Percentiles rank a stretch among this genome's conserved stretches.
Conservation (phyloP, 345 rosid genomes). For the Kandelia obovata region DNA sequence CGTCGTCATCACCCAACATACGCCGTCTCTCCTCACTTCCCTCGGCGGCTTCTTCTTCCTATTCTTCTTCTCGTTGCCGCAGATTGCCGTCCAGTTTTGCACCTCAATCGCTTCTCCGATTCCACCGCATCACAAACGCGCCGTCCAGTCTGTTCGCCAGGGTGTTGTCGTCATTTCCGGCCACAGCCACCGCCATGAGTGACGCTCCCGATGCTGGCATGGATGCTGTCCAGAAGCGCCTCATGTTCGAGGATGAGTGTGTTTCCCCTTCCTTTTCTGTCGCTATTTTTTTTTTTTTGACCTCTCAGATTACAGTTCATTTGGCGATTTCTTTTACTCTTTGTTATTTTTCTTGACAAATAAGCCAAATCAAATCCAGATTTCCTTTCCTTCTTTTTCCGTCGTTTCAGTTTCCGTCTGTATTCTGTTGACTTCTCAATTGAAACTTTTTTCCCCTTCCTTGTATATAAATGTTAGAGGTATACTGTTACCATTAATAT, state of each 20-base stretch:
- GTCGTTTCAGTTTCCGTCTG: no score
- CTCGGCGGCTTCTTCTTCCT: conserved; percentile 8
- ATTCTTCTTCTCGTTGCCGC: not conserved
- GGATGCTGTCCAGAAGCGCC: conserved; percentile 98
- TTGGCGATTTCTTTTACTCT: not conserved
- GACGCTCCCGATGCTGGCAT: conserved; percentile 62
- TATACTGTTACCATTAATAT: no score
- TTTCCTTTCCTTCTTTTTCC: no score
- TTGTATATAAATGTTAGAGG: no score
- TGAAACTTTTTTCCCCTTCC: no score
- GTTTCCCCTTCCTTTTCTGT: conserved; percentile 13
- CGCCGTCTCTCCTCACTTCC: conserved; percentile 11
- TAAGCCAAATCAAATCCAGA: no score
- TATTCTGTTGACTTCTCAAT: no score
- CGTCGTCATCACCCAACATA: not conserved
- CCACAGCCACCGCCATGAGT: conserved; percentile 40
- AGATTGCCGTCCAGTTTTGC: conserved; percentile 5
- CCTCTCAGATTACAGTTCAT: no score
- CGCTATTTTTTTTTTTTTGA: not conserved
- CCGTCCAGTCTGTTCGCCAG: conserved; percentile 13
- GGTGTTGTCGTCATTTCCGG: conserved; percentile 21
- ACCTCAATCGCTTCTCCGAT: conserved; percentile 9
- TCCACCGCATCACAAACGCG: not conserved
- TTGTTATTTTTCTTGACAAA: not conserved
- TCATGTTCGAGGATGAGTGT: conserved; percentile 95